Percentiles rank a stretch among this genome's conserved stretches.
phyloP scores from a whole-genome alignment of 371 early-diverging fungal species.

The Syncephalastrum contaminatum region DNA sequence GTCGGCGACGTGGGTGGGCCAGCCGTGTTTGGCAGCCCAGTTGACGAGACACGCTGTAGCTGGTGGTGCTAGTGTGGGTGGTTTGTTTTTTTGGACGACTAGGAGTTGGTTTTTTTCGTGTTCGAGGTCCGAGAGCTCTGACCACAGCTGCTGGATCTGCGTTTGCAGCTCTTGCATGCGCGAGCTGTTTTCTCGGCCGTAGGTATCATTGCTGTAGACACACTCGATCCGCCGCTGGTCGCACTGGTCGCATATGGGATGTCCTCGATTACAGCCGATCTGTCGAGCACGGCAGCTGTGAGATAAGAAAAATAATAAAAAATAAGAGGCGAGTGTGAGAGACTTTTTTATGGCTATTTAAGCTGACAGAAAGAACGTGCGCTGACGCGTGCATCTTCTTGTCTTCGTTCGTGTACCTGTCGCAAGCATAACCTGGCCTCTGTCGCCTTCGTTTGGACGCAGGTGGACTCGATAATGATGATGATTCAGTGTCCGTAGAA shows the following conservation, averaged over 20 bases:
- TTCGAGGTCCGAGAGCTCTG: conserved; percentile 2
- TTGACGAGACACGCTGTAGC: conserved; percentile 10
- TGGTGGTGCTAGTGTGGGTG: neutral
- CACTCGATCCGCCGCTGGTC: conserved; percentile 22
- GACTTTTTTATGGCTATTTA: neutral
- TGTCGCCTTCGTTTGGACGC: conserved; percentile 26
- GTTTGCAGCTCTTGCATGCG: conserved; percentile 27
- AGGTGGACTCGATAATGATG: conserved; percentile 1
- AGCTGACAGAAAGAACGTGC: neutral
- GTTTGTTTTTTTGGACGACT: neutral
- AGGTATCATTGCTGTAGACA: conserved; percentile 26
- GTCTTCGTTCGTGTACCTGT: conserved; percentile 19
- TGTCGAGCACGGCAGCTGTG: conserved; percentile 36
- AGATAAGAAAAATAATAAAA: conserved; percentile 1
- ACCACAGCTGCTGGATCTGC: conserved; percentile 17
- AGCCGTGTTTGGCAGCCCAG: conserved; percentile 28
- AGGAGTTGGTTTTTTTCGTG: neutral
- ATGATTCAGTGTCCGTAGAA: too few relatives aligned
- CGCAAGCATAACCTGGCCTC: conserved; percentile 36
- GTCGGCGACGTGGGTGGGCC: conserved; percentile 21
- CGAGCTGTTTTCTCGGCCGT: conserved; percentile 23
- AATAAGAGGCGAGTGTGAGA: neutral
- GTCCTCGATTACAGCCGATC: conserved; percentile 34
- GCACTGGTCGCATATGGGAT: conserved; percentile 34
- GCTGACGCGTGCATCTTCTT: neutral